Evolutionary conservation across 2,329 filamentous ascomycete genomes (phyloP).

Genomic region (Monilinia fructigena): DNA sequence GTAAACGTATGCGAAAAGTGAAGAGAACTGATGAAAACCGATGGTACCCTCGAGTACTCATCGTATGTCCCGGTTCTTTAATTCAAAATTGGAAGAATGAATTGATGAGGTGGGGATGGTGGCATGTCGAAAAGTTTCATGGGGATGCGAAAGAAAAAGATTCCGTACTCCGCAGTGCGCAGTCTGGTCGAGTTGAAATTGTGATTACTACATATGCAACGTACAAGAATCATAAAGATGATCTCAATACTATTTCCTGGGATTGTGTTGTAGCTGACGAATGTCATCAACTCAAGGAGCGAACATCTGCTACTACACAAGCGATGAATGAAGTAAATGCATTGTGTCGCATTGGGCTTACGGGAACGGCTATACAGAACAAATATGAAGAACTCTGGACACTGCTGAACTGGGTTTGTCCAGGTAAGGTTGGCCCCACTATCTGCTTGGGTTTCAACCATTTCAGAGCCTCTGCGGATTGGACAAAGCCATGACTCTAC

Average conservation of each 20-base stretch:
- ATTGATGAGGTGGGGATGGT: constrained; percentile 90
- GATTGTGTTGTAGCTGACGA: constrained; percentile 94
- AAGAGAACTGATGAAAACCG: constrained; percentile 54
- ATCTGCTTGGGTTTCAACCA: constrained; percentile 73
- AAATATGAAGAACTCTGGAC: constrained; percentile 98
- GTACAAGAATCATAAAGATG: constrained; percentile 72
- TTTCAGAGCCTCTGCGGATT: constrained; percentile 76
- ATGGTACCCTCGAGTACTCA: constrained; percentile 83
- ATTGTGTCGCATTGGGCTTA: constrained; percentile 87
- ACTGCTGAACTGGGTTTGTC: constrained; percentile 92
- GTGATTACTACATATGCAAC: constrained; percentile 94
- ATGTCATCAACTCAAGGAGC: constrained; percentile 85
- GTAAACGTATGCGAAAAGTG: constrained; percentile 84
- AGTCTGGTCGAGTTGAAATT: constrained; percentile 76
- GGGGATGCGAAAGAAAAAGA: constrained; percentile 67
- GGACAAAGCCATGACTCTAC: constrained; percentile 89
- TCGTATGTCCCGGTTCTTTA: constrained; percentile 84
- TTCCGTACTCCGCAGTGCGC: constrained; percentile 68
- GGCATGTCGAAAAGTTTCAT: constrained; percentile 82
- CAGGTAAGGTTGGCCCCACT: constrained; percentile 68
- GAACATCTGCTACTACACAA: constrained; percentile 71
- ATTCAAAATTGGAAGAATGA: constrained; percentile 92
- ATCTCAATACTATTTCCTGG: constrained; percentile 84
- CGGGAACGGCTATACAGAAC: constrained; percentile 95
- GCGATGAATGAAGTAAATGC: constrained; percentile 90